These are phyloP conservation scores for Candida gorgasii DNA, from an alignment of 805 yeast species.

Conservation along the genomic window DNA sequence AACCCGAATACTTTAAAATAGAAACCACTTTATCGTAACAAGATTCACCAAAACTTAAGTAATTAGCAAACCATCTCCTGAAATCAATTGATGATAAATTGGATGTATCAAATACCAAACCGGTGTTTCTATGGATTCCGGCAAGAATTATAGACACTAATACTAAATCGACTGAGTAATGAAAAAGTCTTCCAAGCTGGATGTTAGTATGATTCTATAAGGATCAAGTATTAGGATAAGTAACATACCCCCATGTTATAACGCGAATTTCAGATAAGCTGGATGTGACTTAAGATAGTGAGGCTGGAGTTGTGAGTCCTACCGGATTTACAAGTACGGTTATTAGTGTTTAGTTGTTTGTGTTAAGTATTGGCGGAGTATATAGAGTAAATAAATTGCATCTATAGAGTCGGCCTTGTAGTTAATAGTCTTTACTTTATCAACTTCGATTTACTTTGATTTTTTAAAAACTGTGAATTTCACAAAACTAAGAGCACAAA, in stretches of 20 bases:
- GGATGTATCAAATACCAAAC: constrained; percentile 57
- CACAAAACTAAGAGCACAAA: not conserved
- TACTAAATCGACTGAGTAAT: constrained; percentile 74
- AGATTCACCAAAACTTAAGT: constrained; percentile 60
- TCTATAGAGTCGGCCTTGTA: too few species aligned
- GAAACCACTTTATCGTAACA: constrained; percentile 52
- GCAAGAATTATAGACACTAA: constrained; percentile 81
- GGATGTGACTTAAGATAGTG: not conserved
- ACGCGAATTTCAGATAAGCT: constrained; percentile 5
- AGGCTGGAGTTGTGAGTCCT: constrained; percentile 1
- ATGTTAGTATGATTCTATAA: constrained; percentile 11
- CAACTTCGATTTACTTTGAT: too few species aligned
- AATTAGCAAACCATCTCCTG: constrained; percentile 51
- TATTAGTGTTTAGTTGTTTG: too few species aligned
- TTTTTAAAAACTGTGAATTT: not conserved
- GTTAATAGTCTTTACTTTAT: too few species aligned
- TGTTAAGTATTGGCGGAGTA: too few species aligned
- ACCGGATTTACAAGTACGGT: too few species aligned
- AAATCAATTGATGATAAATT: constrained; percentile 48
- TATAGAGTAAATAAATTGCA: too few species aligned
- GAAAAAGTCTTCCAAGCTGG: constrained; percentile 65
- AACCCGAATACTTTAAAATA: constrained; percentile 47
- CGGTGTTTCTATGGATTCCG: constrained; percentile 82
- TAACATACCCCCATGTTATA: constrained; percentile 5
- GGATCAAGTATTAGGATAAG: too few species aligned